Conservation (phyloP, 2,329 filamentous ascomycete species). For the Fusarium nurragi region DNA sequence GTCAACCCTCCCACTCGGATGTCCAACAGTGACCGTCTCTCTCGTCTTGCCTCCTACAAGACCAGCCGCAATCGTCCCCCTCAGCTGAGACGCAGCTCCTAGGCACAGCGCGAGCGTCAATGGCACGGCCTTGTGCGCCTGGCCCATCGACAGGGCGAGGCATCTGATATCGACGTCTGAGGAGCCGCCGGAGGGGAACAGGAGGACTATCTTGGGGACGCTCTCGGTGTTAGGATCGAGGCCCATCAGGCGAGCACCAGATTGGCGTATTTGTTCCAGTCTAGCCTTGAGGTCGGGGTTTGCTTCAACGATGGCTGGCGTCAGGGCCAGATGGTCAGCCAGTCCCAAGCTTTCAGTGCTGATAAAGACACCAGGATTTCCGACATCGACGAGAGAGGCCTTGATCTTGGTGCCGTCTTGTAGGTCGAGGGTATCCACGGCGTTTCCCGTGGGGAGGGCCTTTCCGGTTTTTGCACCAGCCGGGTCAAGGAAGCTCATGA, state of each 20-base stretch:
- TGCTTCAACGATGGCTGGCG: constrained; percentile 63
- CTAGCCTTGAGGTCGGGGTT: constrained; percentile 54
- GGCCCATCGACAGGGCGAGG: constrained; percentile 62
- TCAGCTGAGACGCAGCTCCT: constrained; percentile 59
- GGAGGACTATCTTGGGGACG: constrained; percentile 69
- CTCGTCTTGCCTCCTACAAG: constrained; percentile 39
- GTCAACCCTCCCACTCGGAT: constrained; percentile 58
- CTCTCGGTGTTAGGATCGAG: constrained; percentile 58
- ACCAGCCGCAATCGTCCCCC: constrained; percentile 54
- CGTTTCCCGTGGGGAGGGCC: constrained; percentile 60
- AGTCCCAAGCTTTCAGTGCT: constrained; percentile 60
- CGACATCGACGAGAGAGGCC: constrained; percentile 69
- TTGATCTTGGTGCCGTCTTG: constrained; percentile 49
- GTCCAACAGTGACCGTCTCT: constrained; percentile 53
- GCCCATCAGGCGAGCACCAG: constrained; percentile 70
- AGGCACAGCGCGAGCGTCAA: constrained; percentile 64
- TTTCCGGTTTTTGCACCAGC: constrained; percentile 71
- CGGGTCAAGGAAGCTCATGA: constrained; percentile 69
- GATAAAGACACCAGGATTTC: constrained; percentile 72
- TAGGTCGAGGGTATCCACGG: constrained; percentile 59
- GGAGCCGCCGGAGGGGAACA: constrained; percentile 51
- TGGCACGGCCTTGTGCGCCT: constrained; percentile 65
- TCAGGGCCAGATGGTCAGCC: constrained; percentile 58
- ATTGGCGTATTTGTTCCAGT: constrained; percentile 65
- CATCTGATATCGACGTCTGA: constrained; percentile 54